phyloP scores from a whole-genome alignment of 139 green algal species.

The Chlamydomonas schloesseri region DNA sequence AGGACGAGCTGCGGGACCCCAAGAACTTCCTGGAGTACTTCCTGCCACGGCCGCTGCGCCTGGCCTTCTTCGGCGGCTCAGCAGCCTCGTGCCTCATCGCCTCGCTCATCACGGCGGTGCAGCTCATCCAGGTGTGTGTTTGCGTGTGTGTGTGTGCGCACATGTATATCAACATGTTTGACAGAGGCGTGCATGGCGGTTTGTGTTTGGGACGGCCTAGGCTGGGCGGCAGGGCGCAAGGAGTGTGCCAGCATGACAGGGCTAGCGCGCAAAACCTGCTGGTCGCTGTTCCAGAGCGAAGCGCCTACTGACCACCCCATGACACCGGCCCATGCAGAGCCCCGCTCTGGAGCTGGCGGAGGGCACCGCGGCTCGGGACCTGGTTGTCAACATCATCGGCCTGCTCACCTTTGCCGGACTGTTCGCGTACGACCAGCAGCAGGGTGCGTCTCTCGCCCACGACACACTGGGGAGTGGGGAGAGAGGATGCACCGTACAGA shows the following conservation, averaged over 20 bases:
- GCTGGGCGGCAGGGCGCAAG: no score
- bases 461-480: no score
- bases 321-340: background rate
- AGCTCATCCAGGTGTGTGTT: conserved; percentile 49
- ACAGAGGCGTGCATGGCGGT: no score
- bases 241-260: no score
- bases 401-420: conserved; percentile 52
- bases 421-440: conserved; percentile 50
- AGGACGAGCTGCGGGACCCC: conserved; percentile 74
- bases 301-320: background rate
- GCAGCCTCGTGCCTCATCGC: conserved; percentile 60
- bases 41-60: conserved; percentile 56
- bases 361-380: background rate
- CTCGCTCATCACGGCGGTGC: conserved; percentile 39
- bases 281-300: no score
- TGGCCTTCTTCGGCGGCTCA: conserved; percentile 54
- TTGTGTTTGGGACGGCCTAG: no score
- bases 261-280: no score
- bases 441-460: background rate
- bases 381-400: conserved; percentile 64
- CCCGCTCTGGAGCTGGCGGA: conserved; percentile 37
- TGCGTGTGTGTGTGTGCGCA: no score
- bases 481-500: no score
- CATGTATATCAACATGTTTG: no score
- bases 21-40: conserved; percentile 75